Evolutionary conservation across 2,329 filamentous ascomycete genomes (phyloP), one percentile per base, ranked within the genome.

Genomic region (Chaetoscypha palmicola): DNA sequence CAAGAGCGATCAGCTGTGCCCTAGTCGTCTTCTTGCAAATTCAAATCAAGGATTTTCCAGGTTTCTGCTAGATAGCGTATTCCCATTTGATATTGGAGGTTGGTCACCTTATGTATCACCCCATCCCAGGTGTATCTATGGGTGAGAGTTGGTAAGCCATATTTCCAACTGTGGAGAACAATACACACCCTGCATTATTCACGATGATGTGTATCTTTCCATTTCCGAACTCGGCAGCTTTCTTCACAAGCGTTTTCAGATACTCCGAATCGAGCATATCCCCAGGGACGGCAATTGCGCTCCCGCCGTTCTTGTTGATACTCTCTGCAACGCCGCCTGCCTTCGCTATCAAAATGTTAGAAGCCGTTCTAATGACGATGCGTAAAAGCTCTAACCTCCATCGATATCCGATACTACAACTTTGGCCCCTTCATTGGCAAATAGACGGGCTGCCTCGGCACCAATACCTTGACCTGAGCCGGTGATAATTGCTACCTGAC

Each of bases 181-280:
- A 5, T 21, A 26, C 46, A 30, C 33, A 53, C 56, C 87, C 88
- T 1, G 88, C 89, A 63, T 94, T 94, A 67, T 94, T 94, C 47
- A 94, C 85, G 45, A 94, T 83, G 62, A 92, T 84, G 64, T 94
- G 84, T 50, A 95, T 89, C 71, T 94, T 94, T 59, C 87, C 88
- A 52, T 75, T 70, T 46, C 89, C 89, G 60, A 94, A 94, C 37
- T 81, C 82, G 1, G 86, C 88, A 0, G 87, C 75, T 59, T 80
- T 77, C 60, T 80, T 71, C 20, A 94, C 79, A n/a, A 94, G 75
- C 8, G 72, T 68, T 48, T 78, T 72, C 60, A 90, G 74, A 65
- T 92, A 91, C 16, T 71, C 67, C 36, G 77, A 70, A 60, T 86
- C 74, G 17, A 88, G 73, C 60, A 94, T 77, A 60, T 94, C 87